A percentile compares a stretch with the other conserved stretches of the same genome.
Evolutionary conservation across 148 eudicot genomes (phyloP).

Genomic region (Chenopodium quinoa): DNA sequence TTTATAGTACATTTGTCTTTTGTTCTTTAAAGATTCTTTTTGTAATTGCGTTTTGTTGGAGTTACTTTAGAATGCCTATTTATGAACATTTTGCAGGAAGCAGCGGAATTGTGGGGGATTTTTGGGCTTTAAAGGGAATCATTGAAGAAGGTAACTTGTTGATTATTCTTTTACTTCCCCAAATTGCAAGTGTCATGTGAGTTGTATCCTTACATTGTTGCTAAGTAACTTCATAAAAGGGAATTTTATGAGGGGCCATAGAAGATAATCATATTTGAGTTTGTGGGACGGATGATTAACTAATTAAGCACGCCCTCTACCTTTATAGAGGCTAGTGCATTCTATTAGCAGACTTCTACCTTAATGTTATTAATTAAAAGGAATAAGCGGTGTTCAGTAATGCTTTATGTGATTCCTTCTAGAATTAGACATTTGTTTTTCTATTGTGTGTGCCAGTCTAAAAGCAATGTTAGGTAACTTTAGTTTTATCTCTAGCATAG

Average conservation of each 20-base stretch:
- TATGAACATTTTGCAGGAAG: slow-evolving; percentile 51
- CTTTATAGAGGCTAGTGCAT: neutral
- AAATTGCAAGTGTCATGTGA: neutral
- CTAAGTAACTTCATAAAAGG: neutral
- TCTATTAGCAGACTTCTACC: neutral
- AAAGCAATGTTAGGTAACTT: neutral
- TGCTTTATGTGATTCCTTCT: neutral
- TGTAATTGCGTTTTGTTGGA: neutral
- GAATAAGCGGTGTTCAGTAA: neutral
- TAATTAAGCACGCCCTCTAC: neutral
- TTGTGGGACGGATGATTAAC: neutral
- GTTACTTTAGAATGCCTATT: slow-evolving; percentile 6
- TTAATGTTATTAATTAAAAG: too few relatives aligned
- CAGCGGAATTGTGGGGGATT: slow-evolving; percentile 96
- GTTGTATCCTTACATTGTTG: neutral
- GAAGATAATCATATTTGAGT: neutral
- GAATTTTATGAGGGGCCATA: neutral
- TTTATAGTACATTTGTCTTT: neutral
- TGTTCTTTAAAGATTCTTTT: neutral
- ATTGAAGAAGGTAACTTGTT: slow-evolving; percentile 72
- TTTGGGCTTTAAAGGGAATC: slow-evolving; percentile 97
- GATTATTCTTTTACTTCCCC: neutral
- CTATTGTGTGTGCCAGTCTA: neutral
- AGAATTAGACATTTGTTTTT: neutral
- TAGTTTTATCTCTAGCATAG: neutral